Evolutionary conservation across 106 monocot species (phyloP), one percentile per base, ranked within the genome.

Genomic region (Alisma plantagoaquatica): DNA sequence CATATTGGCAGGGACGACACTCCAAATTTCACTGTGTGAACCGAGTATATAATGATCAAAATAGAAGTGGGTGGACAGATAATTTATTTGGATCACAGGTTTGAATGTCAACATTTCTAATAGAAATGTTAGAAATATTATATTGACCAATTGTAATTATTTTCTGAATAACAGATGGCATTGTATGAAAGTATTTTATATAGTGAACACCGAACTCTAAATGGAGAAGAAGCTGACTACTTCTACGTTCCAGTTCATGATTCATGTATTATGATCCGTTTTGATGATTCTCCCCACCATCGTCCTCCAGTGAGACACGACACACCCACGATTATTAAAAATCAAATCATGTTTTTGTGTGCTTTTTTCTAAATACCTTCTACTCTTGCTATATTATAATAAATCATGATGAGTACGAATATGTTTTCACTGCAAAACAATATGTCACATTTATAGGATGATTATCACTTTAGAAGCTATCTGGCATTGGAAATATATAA

Each of bases 161-260:
- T 38, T 14, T 7, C 35, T 38, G 35, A 7, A 38, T 14, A 14
- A 7, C 60, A 98, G 98, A 77, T 90, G 70, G 89, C 96, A 29
- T 65, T 98, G 28, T 89, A 81, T 67, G 96, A 98, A 72, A 98
- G 89, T 59, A 76, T 98, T 27, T 64, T 98, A 11, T 77, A 88
- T 54, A 89, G 89, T 71, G 69, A 88, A 61, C 31, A 98, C 65
- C 54, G 96, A 47, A 98, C 96, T n/a, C 30, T 98, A 51, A 98
- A 98, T 82, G 96, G 73, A 46, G 89, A 89, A 29, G 89, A 98
- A 63, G 96, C 89, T 44, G 89, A 98, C 59, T 98, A 70, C 64
- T 98, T 98, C 46, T 98, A 78, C 68, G 81, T 98, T 53, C 96
- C 89, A 4, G 84, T 76, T 63, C 76, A 85, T 70, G 89, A 98